Percentiles rank a stretch among this genome's conserved stretches.
These are phyloP conservation scores for Phlebopus sp. DNA, from an alignment of 1,284 basidiomycete genomes.

Conservation along the genomic window DNA sequence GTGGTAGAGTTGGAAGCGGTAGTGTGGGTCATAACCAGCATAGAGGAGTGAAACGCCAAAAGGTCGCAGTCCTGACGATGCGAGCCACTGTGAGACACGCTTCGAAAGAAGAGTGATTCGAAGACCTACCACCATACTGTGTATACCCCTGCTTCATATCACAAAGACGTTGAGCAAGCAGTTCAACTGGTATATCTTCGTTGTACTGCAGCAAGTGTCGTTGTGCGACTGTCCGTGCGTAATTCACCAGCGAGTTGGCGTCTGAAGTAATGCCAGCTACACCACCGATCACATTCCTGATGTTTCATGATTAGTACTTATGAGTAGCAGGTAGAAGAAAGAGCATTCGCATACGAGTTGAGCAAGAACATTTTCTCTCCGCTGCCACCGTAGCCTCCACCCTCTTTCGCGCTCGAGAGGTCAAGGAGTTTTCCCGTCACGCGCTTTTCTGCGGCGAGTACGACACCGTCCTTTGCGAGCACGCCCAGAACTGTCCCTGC, in stretches of 20 bases:
- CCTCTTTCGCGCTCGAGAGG: slow-evolving; percentile 79
- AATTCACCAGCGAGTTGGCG: slow-evolving; percentile 97
- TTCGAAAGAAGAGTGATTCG: neutral
- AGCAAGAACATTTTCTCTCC: slow-evolving; percentile 97
- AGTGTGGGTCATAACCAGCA: slow-evolving; percentile 94
- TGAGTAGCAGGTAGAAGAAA: neutral
- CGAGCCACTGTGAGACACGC: neutral
- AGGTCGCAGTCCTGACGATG: slow-evolving; percentile 78
- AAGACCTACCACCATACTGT: slow-evolving; percentile 82
- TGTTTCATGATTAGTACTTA: neutral
- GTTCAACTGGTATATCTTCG: slow-evolving; percentile 97
- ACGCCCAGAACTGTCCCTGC: slow-evolving; percentile 95
- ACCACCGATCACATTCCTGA: slow-evolving; percentile 91
- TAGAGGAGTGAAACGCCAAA: slow-evolving; percentile 98
- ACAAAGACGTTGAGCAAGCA: slow-evolving; percentile 91
- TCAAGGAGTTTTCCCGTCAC: slow-evolving; percentile 98
- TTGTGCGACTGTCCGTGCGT: slow-evolving; percentile 88
- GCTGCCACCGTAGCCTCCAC: slow-evolving; percentile 83
- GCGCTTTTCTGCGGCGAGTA: slow-evolving; percentile 99
- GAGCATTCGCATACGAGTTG: slow-evolving; percentile 63
- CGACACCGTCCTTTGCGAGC: slow-evolving; percentile 93
- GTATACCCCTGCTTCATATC: slow-evolving; percentile 99
- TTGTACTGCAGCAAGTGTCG: slow-evolving; percentile 88
- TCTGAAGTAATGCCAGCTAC: slow-evolving; percentile 97
- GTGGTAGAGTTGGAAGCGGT: slow-evolving; percentile 97